A percentile compares a stretch with the other conserved stretches of the same genome.
Evolutionary conservation across 2,329 filamentous ascomycete genomes (phyloP).

Genomic region (Plectosphaerella plurivora): DNA sequence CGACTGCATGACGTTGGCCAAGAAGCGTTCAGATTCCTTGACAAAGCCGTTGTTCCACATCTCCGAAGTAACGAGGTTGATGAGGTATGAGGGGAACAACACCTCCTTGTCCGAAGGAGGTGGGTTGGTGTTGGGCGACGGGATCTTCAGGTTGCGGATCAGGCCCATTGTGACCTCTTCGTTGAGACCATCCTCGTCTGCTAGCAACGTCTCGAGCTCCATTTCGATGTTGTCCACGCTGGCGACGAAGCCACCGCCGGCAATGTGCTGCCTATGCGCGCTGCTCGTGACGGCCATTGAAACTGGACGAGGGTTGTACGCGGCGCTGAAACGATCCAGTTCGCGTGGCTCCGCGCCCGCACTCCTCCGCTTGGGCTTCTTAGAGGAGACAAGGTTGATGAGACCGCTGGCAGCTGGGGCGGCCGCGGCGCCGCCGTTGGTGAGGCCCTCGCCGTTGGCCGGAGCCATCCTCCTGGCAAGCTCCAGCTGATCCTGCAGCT

Average conservation of each 20-base stretch:
- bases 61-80: constrained; percentile 97
- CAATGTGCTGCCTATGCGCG: constrained; percentile 65
- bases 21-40: constrained; percentile 97
- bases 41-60: constrained; percentile 99
- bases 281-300: constrained; percentile 83
- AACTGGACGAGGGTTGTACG: constrained; percentile 91
- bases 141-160: constrained; percentile 95
- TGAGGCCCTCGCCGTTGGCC: constrained; percentile 58
- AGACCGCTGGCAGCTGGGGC: constrained; percentile 65
- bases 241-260: constrained; percentile 73
- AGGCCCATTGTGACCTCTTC: constrained; percentile 96
- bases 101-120: constrained; percentile 98
- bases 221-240: constrained; percentile 87
- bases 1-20: constrained; percentile 99
- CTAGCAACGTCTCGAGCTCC: constrained; percentile 88
- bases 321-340: constrained; percentile 82
- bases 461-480: constrained; percentile 75
- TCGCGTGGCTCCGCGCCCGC: constrained; percentile 82
- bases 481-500: constrained; percentile 90
- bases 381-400: constrained; percentile 94
- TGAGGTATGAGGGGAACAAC: constrained; percentile 95
- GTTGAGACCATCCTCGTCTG: constrained; percentile 92
- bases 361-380: constrained; percentile 94
- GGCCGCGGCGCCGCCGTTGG: constrained; percentile 31
- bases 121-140: constrained; percentile 77